A percentile compares a stretch with the other conserved stretches of the same genome.
Evolutionary conservation across 495 filamentous ascomycete species (phyloP).

Genomic region (Aspergillus panamensis): DNA sequence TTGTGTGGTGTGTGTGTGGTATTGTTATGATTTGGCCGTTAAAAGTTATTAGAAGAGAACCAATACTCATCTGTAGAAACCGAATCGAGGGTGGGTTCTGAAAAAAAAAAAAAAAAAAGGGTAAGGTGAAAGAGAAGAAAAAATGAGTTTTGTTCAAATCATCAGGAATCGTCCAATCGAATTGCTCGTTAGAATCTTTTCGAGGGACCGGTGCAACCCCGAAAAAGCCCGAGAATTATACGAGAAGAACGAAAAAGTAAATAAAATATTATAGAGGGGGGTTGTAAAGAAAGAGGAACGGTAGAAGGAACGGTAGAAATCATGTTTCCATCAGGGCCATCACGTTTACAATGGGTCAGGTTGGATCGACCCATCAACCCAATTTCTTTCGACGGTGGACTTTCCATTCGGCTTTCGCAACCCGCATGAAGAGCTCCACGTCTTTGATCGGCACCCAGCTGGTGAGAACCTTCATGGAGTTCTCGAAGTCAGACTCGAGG

Average conservation of each 20-base stretch:
- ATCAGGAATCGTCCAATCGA: slow-evolving; percentile 18
- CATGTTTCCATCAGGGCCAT: slow-evolving; percentile 1
- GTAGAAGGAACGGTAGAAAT: neutral
- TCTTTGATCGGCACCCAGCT: slow-evolving; percentile 95
- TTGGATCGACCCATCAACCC: slow-evolving; percentile 13
- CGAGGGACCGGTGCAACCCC: neutral
- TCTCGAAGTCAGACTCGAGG: slow-evolving; percentile 93
- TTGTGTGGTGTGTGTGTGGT: too few relatives aligned
- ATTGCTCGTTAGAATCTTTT: slow-evolving; percentile 10
- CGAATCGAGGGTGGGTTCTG: neutral
- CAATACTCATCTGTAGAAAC: neutral
- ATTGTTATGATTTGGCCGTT: too few relatives aligned
- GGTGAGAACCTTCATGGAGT: slow-evolving; percentile 95
- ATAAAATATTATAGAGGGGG: neutral
- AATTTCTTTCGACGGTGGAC: slow-evolving; percentile 54
- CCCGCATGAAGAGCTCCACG: slow-evolving; percentile 90
- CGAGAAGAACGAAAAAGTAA: neutral
- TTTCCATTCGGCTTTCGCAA: slow-evolving; percentile 90
- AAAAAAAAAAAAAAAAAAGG: neutral
- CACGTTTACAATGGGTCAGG: too few relatives aligned
- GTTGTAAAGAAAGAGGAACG: neutral
- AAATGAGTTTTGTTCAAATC: slow-evolving; percentile 18
- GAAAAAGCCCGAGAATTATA: neutral
- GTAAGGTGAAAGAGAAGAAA: neutral
- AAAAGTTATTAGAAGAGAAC: too few relatives aligned